Evolutionary conservation across 352 stramenopile species (phyloP).

Genomic region (Thalassiosira sp.): DNA sequence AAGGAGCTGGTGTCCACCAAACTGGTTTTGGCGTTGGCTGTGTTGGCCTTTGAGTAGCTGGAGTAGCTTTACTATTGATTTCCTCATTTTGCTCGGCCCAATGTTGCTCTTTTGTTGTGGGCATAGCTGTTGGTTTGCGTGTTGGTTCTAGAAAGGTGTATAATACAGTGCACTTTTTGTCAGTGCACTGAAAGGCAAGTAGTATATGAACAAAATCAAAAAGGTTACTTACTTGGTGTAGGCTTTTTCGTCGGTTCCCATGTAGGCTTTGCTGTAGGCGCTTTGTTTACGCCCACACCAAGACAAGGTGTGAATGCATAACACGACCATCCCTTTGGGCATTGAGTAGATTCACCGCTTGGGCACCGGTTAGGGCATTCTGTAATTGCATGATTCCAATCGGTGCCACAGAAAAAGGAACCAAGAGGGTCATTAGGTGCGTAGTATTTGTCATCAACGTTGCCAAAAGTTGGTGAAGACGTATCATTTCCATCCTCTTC

Average conservation of each 20-base stretch:
- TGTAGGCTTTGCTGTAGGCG: slow-evolving; percentile 40
- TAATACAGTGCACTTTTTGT: too few relatives aligned
- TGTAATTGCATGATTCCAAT: slow-evolving; percentile 60
- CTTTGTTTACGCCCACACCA: slow-evolving; percentile 21
- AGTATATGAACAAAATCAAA: not conserved
- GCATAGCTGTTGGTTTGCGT: slow-evolving; percentile 6
- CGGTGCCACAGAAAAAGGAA: slow-evolving; percentile 40
- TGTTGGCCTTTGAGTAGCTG: not conserved
- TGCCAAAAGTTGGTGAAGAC: slow-evolving; percentile 12
- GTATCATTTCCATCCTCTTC: slow-evolving; percentile 3
- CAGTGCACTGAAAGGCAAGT: not conserved
- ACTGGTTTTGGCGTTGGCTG: slow-evolving; percentile 11
- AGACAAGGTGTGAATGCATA: slow-evolving; percentile 55
- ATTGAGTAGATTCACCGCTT: slow-evolving; percentile 40
- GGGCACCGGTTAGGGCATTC: slow-evolving; percentile 50
- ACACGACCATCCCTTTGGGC: slow-evolving; percentile 36
- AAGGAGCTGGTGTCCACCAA: slow-evolving; percentile 27
- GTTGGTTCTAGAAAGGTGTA: slow-evolving; percentile 17
- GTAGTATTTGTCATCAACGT: slow-evolving; percentile 23
- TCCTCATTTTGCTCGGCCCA: slow-evolving; percentile 33
- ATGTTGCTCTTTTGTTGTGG: slow-evolving; percentile 29
- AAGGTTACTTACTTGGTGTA: slow-evolving; percentile 14
- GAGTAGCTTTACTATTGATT: slow-evolving; percentile 1
- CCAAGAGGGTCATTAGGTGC: slow-evolving; percentile 27
- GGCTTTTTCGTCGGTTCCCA: slow-evolving; percentile 50